Base-by-base conservation (phyloP, 2,329 filamentous ascomycete genomes). In the Stachybotrys chlorohalonatus region DNA sequence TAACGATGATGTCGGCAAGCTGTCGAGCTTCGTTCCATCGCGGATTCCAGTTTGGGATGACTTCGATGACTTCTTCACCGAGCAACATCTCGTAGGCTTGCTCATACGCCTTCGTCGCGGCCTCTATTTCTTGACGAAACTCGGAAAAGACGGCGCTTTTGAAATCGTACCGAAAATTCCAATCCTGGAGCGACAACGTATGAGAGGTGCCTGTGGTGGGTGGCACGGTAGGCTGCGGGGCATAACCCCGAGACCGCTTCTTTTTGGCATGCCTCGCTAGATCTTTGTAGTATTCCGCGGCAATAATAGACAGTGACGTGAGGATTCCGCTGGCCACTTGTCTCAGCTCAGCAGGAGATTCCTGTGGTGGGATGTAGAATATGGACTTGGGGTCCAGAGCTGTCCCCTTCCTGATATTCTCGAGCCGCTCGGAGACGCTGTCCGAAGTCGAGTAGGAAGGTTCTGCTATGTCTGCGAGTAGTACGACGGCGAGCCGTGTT, bases 111-210 rank as follows among this genome's bases (percentile, higher is more conserved):
- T 91, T 83, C 64, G 90, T 78, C 1, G 94, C 91, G 24, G 84
- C 85, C 65, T 96, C 93, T 79, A 93, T 89, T 68, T 97, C 94
- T 66, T 95, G 89, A 8, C 94, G 83, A 61, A 95, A 96, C 66
- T 97, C 93, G 31, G 92, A 90, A 65, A 97, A 89, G 0, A 96
- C 78, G 7, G 87, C 93, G 16, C 92, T 80, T 68, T 99, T 99
- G 74, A 95, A 91, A 65, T 99, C 93, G 70, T 96, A 96, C 15
- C 93, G 86, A 53, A 95, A 86, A 64, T 90, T 91, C 94, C 93
- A 99, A 4, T 90, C 92, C 47, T 90, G 85, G 9, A 86, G 76
- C 1, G 91, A 89, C n/a, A 96, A 72, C 0, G 88, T 90, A 64
- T 94, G 89, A 1, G 91, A 95, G 1, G 90, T 95, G 31, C 89